Conservation (phyloP, 2,329 filamentous ascomycete species). For the Trichoderma semiorbis region DNA sequence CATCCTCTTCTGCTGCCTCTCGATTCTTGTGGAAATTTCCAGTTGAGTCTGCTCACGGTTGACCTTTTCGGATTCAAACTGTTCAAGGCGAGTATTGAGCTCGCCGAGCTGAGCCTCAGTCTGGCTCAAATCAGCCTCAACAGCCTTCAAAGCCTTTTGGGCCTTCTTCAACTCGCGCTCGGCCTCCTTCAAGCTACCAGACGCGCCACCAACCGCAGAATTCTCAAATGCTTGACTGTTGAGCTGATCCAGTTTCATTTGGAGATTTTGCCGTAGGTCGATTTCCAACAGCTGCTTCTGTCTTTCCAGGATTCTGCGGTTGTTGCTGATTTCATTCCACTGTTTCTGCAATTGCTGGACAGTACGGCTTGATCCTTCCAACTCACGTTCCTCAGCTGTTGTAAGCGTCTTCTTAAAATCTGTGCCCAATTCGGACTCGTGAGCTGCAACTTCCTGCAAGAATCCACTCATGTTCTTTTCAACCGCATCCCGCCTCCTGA, state of each 20-base stretch:
- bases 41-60: slow-evolving; percentile 70
- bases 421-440: slow-evolving; percentile 75
- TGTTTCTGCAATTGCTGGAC: slow-evolving; percentile 74
- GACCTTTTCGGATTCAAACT: slow-evolving; percentile 53
- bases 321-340: slow-evolving; percentile 69
- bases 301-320: slow-evolving; percentile 72
- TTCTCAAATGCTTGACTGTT: slow-evolving; percentile 71
- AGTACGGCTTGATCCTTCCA: slow-evolving; percentile 66
- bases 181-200: slow-evolving; percentile 69
- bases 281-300: slow-evolving; percentile 81
- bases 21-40: slow-evolving; percentile 72
- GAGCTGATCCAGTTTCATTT: slow-evolving; percentile 82
- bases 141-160: slow-evolving; percentile 61
- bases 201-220: slow-evolving; percentile 54
- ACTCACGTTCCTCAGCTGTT: slow-evolving; percentile 73
- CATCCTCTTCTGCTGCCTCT: slow-evolving; percentile 82
- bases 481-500: slow-evolving; percentile 61
- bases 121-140: slow-evolving; percentile 67
- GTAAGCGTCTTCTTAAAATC: slow-evolving; percentile 92
- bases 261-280: slow-evolving; percentile 84
- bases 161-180: slow-evolving; percentile 79
- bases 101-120: slow-evolving; percentile 68
- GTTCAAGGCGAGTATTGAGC: slow-evolving; percentile 47
- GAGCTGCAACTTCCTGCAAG: slow-evolving; percentile 69
- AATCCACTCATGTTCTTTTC: slow-evolving; percentile 73